Evolutionary conservation across 2,329 filamentous ascomycete species (phyloP), one percentile per base, ranked within the genome.

Genomic region (Cytospora mali): DNA sequence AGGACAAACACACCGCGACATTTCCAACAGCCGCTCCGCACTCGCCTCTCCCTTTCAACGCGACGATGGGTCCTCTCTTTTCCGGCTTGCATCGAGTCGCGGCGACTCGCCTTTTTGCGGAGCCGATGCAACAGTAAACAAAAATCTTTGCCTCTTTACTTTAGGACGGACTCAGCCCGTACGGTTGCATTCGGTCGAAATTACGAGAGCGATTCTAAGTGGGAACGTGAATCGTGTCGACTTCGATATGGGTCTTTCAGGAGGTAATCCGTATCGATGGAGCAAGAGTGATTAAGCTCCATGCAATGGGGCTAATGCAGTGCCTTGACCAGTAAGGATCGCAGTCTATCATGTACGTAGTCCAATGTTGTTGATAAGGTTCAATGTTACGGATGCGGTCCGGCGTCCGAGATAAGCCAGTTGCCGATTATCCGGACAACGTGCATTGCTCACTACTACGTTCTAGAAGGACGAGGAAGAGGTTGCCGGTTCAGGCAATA

Each of bases 21-120:
- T 29, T 55, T 62, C 53, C 59, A 62, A 33, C 59, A 62, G 14
- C 59, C 59, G 21, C 52, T 62, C 46, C 59, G 59, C 23, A 51
- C 48, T 42, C 59, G 59, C 25, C 50, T 49, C 49, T 62, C 61
- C 25, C 56, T 46, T 14, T 21, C 29, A 21, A 31, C 29, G 35
- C 25, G 35, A 14, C 23, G 54, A 35, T n/a, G 21, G 13, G 54
- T 6, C 16, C 25, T 6, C 6, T 29, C 18, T 39, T 18, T n/a
- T n/a, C 16, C n/a, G 2, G 7, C 13, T 18, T 39, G 2, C 35
- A 39, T 39, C 16, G 4, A n/a, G 35, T 6, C 16, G n/a, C 35
- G 35, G 14, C 16, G 16, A 18, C 5, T 39, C n/a, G 16, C 6
- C 16, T 18, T 39, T 18, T 39, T 39, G 35, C 14, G 35, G 35